Evolutionary conservation across 2,329 filamentous ascomycete genomes (phyloP).

Genomic region (Tetracladium maxilliforme): DNA sequence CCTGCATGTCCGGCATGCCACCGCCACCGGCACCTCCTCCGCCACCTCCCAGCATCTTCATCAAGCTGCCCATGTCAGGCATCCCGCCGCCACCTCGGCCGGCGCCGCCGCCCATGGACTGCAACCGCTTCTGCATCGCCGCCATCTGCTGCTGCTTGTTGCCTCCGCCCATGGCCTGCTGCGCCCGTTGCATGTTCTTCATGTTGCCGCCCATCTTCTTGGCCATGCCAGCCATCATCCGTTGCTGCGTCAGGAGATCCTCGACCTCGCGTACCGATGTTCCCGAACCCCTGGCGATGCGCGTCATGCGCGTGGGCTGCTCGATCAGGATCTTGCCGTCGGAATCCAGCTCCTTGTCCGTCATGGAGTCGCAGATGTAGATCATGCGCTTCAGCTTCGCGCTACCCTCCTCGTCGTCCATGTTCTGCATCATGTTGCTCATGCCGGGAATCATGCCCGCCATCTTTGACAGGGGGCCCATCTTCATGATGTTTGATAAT

Average conservation of each 20-base stretch:
- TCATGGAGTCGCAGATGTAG: conserved; percentile 98
- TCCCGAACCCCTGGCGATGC: conserved; percentile 78
- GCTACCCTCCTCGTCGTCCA: conserved; percentile 94
- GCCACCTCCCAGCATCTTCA: conserved; percentile 78
- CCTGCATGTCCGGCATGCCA: conserved; percentile 62
- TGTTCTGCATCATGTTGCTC: conserved; percentile 82
- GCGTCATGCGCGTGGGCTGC: conserved; percentile 82
- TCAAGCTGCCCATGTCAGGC: conserved; percentile 74
- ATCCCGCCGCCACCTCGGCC: conserved; percentile 43
- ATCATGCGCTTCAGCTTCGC: conserved; percentile 95
- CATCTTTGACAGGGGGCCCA: conserved; percentile 95
- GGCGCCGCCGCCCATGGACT: conserved; percentile 73
- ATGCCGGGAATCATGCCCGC: conserved; percentile 97
- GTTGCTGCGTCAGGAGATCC: conserved; percentile 91
- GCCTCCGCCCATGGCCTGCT: conserved; percentile 77
- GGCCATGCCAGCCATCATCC: conserved; percentile 98
- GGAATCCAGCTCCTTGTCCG: conserved; percentile 83
- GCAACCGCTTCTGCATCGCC: conserved; percentile 91
- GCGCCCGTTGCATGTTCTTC: conserved; percentile 92
- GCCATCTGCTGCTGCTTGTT: conserved; percentile 91
- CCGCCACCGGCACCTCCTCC: conserved; percentile 46
- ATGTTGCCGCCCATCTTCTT: conserved; percentile 98
- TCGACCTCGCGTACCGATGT: conserved; percentile 89
- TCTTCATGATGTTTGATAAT: conserved; percentile 97
- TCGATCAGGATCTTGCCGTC: conserved; percentile 92